phyloP scores from a whole-genome alignment of 2,329 filamentous ascomycete genomes.

The Arthrobotrys entomopaga region DNA sequence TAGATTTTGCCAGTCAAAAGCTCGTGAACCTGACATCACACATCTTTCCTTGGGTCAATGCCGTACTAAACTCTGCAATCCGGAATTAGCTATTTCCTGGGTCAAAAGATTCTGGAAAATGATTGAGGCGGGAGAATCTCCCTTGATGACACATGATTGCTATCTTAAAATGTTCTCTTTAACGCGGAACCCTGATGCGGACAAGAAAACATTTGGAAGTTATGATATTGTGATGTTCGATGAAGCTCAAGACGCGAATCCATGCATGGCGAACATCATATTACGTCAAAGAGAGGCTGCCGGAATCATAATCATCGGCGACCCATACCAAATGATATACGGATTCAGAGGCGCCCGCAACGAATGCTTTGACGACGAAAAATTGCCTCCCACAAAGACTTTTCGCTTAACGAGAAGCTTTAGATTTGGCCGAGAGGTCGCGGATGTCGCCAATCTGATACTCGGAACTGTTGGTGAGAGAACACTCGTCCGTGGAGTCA shows the following conservation, averaged over 20 bases:
- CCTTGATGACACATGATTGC: constrained; percentile 55
- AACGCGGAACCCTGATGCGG: constrained; percentile 24
- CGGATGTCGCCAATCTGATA: constrained; percentile 52
- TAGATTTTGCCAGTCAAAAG: constrained; percentile 45
- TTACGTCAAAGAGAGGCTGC: constrained; percentile 54
- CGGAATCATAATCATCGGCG: constrained; percentile 56
- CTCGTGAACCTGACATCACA: constrained; percentile 23
- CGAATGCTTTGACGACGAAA: constrained; percentile 56
- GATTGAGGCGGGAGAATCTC: constrained; percentile 37
- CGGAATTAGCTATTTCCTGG: constrained; percentile 39
- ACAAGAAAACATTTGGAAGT: constrained; percentile 53
- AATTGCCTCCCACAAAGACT: constrained; percentile 48
- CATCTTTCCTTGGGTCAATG: constrained; percentile 39
- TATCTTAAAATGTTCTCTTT: constrained; percentile 57
- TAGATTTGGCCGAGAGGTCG: constrained; percentile 56
- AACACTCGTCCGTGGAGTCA: constrained; percentile 39
- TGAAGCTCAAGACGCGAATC: constrained; percentile 57
- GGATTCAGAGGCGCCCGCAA: constrained; percentile 56
- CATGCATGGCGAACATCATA: constrained; percentile 56
- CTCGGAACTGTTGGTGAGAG: constrained; percentile 51
- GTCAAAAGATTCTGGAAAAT: constrained; percentile 48
- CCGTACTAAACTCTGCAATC: constrained; percentile 51
- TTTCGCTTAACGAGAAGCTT: constrained; percentile 56
- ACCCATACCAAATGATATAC: constrained; percentile 58
- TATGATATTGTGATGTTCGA: constrained; percentile 57